Evolutionary conservation across 805 yeast species (phyloP), one percentile per base, ranked within the genome.

Genomic region (Millerozyma miso): DNA sequence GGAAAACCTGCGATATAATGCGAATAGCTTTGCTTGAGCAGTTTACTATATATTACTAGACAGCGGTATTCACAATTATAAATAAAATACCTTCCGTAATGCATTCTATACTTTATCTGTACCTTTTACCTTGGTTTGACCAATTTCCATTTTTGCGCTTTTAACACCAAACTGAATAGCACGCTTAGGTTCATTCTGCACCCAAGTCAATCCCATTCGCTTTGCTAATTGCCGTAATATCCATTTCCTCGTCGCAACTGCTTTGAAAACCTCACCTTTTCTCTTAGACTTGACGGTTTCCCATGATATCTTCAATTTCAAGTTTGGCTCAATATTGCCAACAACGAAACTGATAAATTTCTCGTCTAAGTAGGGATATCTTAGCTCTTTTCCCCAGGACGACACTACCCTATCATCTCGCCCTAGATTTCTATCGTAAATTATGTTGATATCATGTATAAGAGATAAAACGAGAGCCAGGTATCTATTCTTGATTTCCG

Each of bases 111-210:
- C 40, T 20, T 41, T 38, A 53, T 84, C 93, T 0, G 90, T 85
- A 0, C 98, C 98, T 53, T 81, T 84, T 33, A 77, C 70, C 51
- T 80, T 84, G 3, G 90, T 83, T 35, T 84, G 78, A 1, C 91
- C 91, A 3, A 80, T 73, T 48, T 85, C 90, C 83, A 93, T 80
- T 61, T 91, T 95, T 1, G 99, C 99, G 57, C 96, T 84, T 49
- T 85, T 82, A 0, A 98, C 87, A 0, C 99, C 99, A 62, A 93
- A 93, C 58, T 93, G 99, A 46, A 93, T 89, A 0, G 99, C 99
- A 37, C 99, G 71, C 58, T 93, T 93, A 1, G 85, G 79, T 56
- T 93, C 98, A 17, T 71, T 67, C 14, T 80, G 65, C 0, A 89
- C 93, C 59, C 72, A 74, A 0, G 49, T 58, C 29, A 88, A 57